Evolutionary conservation across 2,329 filamentous ascomycete species (phyloP), one percentile per base, ranked within the genome.

Genomic region (Stachybotrys echinatus): DNA sequence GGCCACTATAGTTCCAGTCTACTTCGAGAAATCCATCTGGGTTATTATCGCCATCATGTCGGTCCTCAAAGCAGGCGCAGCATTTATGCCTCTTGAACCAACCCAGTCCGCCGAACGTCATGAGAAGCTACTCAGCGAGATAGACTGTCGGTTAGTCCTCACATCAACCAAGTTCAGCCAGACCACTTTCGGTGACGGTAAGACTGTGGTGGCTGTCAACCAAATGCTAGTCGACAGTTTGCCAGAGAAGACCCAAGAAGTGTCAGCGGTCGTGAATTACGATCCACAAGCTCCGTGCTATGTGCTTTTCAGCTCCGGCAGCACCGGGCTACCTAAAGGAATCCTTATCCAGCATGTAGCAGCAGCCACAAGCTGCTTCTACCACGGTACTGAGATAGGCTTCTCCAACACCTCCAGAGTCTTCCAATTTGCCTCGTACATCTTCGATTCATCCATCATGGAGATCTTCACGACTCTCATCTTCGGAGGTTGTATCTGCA

Each of bases 141-240:
- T 20, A 18, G n/a, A 39, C 21, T 21, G n/a, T 18, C 10, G 17
- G 20, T 20, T 48, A 20, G 19, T 21, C 6, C 45, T 38, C 22
- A 18, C n/a, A 20, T 39, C 39, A 20, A 14, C 12, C 22, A 39
- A 45, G 19, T 81, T 76, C 48, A 83, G 79, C 1, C 79, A 79
- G 6, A 72, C 71, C 49, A 79, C 79, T 39, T 12, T 14, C 12
- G 5, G n/a, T 19, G 37, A n/a, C 31, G 31, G 31, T 37, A 10
- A 10, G n/a, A 19, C n/a, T 19, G 31, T 37, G 31, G 10, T 37
- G 31, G n/a, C n/a, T n/a, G n/a, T n/a, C n/a, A n/a, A n/a, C n/a
- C n/a, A n/a, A n/a, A n/a, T n/a, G n/a, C n/a, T n/a, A n/a, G n/a
- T n/a, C n/a, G n/a, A n/a, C n/a, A n/a, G n/a, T n/a, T n/a, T n/a